Conservation (phyloP, 1,139 yeast species). For the Suhomyces coccinellae region DNA sequence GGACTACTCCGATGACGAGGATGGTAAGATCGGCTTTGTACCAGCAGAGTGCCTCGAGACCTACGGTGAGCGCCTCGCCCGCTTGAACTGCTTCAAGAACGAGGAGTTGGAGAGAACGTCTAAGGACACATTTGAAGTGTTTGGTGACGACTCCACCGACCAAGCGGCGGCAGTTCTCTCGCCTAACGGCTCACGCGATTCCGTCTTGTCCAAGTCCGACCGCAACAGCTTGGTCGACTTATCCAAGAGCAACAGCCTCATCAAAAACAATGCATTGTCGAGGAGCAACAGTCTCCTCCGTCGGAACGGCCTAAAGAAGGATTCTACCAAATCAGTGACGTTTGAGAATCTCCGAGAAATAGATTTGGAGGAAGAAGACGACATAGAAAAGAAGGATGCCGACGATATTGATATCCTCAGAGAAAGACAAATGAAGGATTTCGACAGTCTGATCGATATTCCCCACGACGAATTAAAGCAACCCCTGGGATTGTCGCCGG, state of each 20-base stretch:
- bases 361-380: slow-evolving; percentile 27
- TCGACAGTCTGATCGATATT: slow-evolving; percentile 25
- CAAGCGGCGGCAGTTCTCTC: slow-evolving; percentile 13
- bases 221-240: slow-evolving; percentile 1
- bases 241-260: slow-evolving; percentile 8
- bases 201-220: slow-evolving; percentile 3
- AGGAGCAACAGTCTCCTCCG: slow-evolving; percentile 14
- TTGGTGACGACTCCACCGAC: not conserved
- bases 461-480: slow-evolving; percentile 22
- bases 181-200: slow-evolving; percentile 12
- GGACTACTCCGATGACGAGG: slow-evolving; percentile 47
- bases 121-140: slow-evolving; percentile 15
- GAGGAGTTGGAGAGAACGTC: slow-evolving; percentile 62
- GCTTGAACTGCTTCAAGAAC: slow-evolving; percentile 89
- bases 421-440: slow-evolving; percentile 19
- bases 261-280: slow-evolving; percentile 8
- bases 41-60: slow-evolving; percentile 97
- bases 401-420: slow-evolving; percentile 16
- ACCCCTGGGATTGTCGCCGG: slow-evolving; percentile 8
- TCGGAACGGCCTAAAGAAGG: slow-evolving; percentile 13
- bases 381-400: slow-evolving; percentile 21
- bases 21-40: slow-evolving; percentile 78
- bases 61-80: slow-evolving; percentile 84
- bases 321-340: slow-evolving; percentile 38
- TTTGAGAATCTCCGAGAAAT: slow-evolving; percentile 40